Base-by-base conservation (phyloP, 2,329 filamentous ascomycete species). In the Whalleya microplaca region DNA sequence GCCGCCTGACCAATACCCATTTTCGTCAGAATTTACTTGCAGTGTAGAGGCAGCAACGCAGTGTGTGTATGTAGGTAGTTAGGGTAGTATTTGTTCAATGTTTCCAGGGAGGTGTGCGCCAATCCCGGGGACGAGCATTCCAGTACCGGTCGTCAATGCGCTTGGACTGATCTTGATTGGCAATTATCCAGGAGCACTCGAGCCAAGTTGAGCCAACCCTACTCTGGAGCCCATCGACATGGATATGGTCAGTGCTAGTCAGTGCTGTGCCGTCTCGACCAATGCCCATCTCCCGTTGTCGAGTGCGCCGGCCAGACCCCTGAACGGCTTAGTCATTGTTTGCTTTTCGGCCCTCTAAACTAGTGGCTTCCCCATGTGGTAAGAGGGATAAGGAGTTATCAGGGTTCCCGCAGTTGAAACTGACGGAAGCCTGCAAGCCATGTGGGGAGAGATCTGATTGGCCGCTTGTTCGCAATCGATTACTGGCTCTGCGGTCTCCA, bases 381-480 rank as follows among this genome's bases (percentile, higher is more conserved):
- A 50, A 58, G 41, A 45, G 58, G 16, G 47, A 52, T 53, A 50
- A 58, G 41, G 42, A 43, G 21, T 10, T 20, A 27, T 56, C 16
- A 48, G 62, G 56, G 32, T 51, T 57, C 45, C 43, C 48, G 48
- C 56, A 64, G 49, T 61, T 61, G 61, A 64, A 65, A 66, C 61
- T 21, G 57, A 58, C 59, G 53, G 57, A 50, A 48, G 54, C 58
- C 60, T 58, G 62, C 60, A 61, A 53, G 60, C 56, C 56, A 54
- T 58, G 53, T 47, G 56, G 46, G 59, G 52, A 53, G 50, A 51
- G 53, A 32, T 48, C n/a, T 59, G 43, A 69, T 70, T 69, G 67
- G 67, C 8, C 45, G 19, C 14, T 37, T 59, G 59, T 64, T 66
- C 61, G 40, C 51, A 43, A n/a, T 21, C 41, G 55, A 14, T 27